A percentile compares a stretch with the other conserved stretches of the same genome.
phyloP scores from a whole-genome alignment of 2,329 filamentous ascomycete species.

The Stemphylium beticola region DNA sequence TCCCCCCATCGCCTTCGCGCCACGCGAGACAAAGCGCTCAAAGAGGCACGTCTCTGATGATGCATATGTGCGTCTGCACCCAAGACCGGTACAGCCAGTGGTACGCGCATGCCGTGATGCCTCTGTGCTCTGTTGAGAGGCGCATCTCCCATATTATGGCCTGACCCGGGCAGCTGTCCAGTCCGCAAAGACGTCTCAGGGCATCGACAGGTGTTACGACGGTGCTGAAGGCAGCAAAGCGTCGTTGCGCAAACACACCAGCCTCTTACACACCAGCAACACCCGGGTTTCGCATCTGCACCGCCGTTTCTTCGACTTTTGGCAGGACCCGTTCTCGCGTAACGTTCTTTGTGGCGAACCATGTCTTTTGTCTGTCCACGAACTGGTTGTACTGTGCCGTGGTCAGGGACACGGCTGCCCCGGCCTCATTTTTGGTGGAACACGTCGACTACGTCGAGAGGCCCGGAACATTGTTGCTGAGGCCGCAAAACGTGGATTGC shows the following conservation, averaged over 20 bases:
- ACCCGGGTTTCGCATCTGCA: slow-evolving; percentile 32
- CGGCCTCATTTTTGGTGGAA: slow-evolving; percentile 22
- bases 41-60: slow-evolving; percentile 14
- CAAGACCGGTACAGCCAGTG: slow-evolving; percentile 19
- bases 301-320: slow-evolving; percentile 37
- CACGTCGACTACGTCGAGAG: slow-evolving; percentile 28
- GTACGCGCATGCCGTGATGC: slow-evolving; percentile 6
- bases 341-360: slow-evolving; percentile 27
- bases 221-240: slow-evolving; percentile 17
- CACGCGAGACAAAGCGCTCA: slow-evolving; percentile 20
- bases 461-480: slow-evolving; percentile 37
- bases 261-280: slow-evolving; percentile 20
- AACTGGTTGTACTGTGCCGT: slow-evolving; percentile 21
- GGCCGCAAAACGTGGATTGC: slow-evolving; percentile 42
- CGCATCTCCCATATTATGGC: slow-evolving; percentile 9
- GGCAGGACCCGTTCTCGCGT: slow-evolving; percentile 39
- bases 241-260: slow-evolving; percentile 17
- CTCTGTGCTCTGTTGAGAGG: slow-evolving; percentile 14
- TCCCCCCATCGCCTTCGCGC: slow-evolving; percentile 12
- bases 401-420: slow-evolving; percentile 21
- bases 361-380: slow-evolving; percentile 15
- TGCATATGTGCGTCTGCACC: slow-evolving; percentile 24
- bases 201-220: slow-evolving; percentile 20
- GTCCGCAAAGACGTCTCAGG: slow-evolving; percentile 23
- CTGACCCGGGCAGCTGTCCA: slow-evolving; percentile 5